Percentiles rank a stretch among this genome's conserved stretches.
Conservation (phyloP, 768 basidiomycete genomes). For the Lentinula boryana region DNA sequence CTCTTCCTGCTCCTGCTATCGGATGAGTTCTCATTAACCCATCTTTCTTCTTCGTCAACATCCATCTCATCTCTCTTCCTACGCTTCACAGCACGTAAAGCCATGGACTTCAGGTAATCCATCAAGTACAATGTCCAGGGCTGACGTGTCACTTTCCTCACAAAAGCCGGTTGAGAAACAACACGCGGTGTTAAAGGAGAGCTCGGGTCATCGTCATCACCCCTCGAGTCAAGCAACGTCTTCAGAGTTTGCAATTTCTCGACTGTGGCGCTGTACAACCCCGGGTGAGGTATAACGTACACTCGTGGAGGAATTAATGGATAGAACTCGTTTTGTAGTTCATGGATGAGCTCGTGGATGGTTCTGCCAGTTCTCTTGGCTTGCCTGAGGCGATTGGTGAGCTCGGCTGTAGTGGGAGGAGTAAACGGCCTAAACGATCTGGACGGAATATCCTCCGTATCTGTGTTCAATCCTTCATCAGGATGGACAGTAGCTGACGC, state of each 20-base stretch:
- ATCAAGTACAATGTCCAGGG: background rate
- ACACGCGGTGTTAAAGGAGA: too few species aligned
- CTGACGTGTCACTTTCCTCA: background rate
- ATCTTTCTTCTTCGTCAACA: background rate
- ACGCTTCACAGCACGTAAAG: background rate
- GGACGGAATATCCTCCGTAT: too few species aligned
- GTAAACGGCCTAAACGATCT: too few species aligned
- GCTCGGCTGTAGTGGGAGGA: background rate
- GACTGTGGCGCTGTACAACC: background rate
- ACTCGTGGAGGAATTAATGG: background rate
- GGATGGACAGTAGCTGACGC: too few species aligned
- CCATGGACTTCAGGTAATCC: background rate
- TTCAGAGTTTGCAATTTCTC: background rate
- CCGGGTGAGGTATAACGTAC: background rate
- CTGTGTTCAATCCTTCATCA: too few species aligned
- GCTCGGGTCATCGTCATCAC: background rate
- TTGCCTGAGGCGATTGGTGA: background rate
- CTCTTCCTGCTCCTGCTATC: background rate
- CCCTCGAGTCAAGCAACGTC: background rate
- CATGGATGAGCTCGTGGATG: background rate
- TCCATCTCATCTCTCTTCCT: background rate
- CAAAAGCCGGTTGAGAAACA: background rate
- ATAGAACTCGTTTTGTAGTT: constrained; percentile 1
- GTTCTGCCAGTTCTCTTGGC: background rate
- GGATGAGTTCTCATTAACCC: background rate